Conservation (phyloP, 257 asterid genomes). For the Penstemon davidsonii region DNA sequence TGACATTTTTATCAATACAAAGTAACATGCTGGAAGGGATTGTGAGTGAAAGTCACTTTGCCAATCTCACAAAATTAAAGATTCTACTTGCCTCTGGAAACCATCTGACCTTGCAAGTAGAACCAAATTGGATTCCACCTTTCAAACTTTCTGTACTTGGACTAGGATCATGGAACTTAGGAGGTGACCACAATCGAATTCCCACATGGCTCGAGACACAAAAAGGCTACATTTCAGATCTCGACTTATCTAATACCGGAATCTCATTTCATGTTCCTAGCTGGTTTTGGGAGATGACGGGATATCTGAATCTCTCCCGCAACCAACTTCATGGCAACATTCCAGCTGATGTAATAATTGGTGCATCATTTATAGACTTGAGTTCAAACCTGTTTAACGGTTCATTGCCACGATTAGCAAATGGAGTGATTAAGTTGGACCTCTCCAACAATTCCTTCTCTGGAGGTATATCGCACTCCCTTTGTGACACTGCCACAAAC, state of each 20-base stretch:
- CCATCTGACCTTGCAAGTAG: constrained; percentile 28
- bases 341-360: neutral
- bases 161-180: constrained; percentile 30
- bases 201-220: constrained; percentile 38
- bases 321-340: constrained; percentile 37
- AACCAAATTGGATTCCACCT: constrained; percentile 33
- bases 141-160: neutral
- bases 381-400: constrained; percentile 39
- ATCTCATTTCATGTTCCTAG: constrained; percentile 26
- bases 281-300: constrained; percentile 34
- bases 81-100: constrained; percentile 20
- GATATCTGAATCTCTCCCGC: constrained; percentile 17
- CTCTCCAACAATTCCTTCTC: constrained; percentile 38
- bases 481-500: constrained; percentile 24
- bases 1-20: neutral
- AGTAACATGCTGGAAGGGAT: constrained; percentile 36
- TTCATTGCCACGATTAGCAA: constrained; percentile 29
- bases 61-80: constrained; percentile 31
- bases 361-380: neutral
- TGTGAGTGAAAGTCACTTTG: constrained; percentile 34
- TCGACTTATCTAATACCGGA: constrained; percentile 36
- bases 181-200: constrained; percentile 15
- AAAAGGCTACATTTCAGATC: accelerated
- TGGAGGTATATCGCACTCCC: constrained; percentile 27
- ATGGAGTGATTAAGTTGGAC: constrained; percentile 16